Conservation (phyloP, 2,329 filamentous ascomycete species). For the Macrophomina pseudophaseolina region DNA sequence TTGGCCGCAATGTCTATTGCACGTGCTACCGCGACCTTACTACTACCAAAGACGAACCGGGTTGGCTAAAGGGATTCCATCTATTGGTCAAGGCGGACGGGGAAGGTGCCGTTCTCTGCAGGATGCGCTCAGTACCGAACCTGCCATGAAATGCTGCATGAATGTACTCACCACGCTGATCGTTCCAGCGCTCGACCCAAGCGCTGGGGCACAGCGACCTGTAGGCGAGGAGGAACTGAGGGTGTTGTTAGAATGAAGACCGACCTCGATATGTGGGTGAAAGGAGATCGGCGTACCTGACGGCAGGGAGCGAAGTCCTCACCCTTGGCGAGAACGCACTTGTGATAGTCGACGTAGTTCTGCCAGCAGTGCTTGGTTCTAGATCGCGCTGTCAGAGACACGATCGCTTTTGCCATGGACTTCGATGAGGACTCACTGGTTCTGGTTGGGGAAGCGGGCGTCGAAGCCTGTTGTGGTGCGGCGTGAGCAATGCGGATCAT, state of each 20-base stretch:
- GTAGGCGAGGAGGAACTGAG: slow-evolving; percentile 94
- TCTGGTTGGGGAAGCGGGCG: slow-evolving; percentile 97
- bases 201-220: slow-evolving; percentile 94
- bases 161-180: slow-evolving; percentile 79
- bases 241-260: neutral
- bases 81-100: slow-evolving; percentile 29
- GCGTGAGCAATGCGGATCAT: slow-evolving; percentile 18
- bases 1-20: slow-evolving; percentile 20
- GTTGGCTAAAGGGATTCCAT: slow-evolving; percentile 2
- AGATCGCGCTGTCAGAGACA: slow-evolving; percentile 2
- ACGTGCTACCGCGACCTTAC: slow-evolving; percentile 10
- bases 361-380: slow-evolving; percentile 99
- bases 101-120: slow-evolving; percentile 30
- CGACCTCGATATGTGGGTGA: neutral
- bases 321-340: slow-evolving; percentile 98
- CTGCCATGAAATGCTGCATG: neutral
- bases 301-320: slow-evolving; percentile 97
- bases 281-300: slow-evolving; percentile 67
- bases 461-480: slow-evolving; percentile 77
- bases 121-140: neutral
- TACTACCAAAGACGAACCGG: slow-evolving; percentile 19
- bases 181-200: slow-evolving; percentile 95
- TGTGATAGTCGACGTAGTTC: slow-evolving; percentile 99
- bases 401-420: neutral
- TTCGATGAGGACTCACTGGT: slow-evolving; percentile 63